Evolutionary conservation across 164 flowering plant genomes (phyloP).

Genomic region (Piper betle): DNA sequence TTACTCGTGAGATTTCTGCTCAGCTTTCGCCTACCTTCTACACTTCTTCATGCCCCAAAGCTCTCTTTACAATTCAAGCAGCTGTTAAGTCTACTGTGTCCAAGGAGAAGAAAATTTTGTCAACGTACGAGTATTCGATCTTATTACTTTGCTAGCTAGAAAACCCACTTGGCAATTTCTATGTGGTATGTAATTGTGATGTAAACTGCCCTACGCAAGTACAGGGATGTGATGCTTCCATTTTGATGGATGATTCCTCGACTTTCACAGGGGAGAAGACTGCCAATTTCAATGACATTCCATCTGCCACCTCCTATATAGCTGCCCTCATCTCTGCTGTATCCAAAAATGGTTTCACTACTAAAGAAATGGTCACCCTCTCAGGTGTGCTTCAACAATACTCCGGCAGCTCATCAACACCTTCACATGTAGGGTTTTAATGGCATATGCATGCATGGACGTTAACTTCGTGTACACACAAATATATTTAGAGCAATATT

Average conservation of each 20-base stretch:
- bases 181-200: too few relatives aligned
- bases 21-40: slow-evolving; percentile 7
- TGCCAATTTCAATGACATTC: slow-evolving; percentile 19
- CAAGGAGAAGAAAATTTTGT: slow-evolving; percentile 12
- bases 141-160: too few relatives aligned
- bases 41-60: slow-evolving; percentile 10
- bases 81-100: slow-evolving; percentile 7
- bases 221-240: slow-evolving; percentile 43
- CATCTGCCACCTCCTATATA: slow-evolving; percentile 7
- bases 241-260: slow-evolving; percentile 28
- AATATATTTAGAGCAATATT: too few relatives aligned
- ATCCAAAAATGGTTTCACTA: slow-evolving; percentile 7
- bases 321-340: slow-evolving; percentile 9
- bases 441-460: too few relatives aligned
- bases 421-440: too few relatives aligned
- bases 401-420: too few relatives aligned
- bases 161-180: too few relatives aligned
- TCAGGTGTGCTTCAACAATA: slow-evolving; percentile 5
- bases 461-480: too few relatives aligned
- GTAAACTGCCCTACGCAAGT: too few relatives aligned
- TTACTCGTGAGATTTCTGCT: not conserved
- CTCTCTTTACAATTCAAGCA: slow-evolving; percentile 8
- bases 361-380: slow-evolving; percentile 16
- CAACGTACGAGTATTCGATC: slow-evolving; percentile 4
- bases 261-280: slow-evolving; percentile 29